Conservation (phyloP, 164 flowering plant species). For the Malania oleifera region DNA sequence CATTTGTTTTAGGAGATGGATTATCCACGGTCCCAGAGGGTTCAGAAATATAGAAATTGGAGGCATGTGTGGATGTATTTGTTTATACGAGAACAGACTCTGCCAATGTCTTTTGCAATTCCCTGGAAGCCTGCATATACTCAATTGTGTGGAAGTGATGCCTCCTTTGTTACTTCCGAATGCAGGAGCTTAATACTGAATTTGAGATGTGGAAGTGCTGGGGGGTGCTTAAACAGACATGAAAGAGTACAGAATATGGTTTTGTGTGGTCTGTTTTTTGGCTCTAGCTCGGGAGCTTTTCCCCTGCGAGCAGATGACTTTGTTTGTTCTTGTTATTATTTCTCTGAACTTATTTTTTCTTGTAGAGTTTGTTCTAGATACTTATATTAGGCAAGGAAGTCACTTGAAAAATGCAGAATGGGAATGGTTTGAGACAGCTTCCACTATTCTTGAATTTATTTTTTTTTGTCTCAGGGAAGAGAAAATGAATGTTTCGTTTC, state of each 20-base stretch:
- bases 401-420: conserved; percentile 16
- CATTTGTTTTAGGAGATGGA: conserved; percentile 36
- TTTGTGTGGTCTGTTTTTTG: conserved; percentile 22
- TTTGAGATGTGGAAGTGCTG: not conserved
- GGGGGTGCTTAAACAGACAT: conserved; percentile 18
- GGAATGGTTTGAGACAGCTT: conserved; percentile 14
- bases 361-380: conserved; percentile 41
- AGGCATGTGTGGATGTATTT: conserved; percentile 2
- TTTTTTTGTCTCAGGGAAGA: too few relatives aligned
- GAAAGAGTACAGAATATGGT: conserved; percentile 10
- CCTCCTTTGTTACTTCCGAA: too few relatives aligned
- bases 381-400: conserved; percentile 23
- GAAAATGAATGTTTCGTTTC: too few relatives aligned
- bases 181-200: too few relatives aligned
- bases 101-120: conserved; percentile 15
- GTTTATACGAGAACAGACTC: conserved; percentile 4
- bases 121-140: not conserved
- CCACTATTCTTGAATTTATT: conserved; percentile 10
- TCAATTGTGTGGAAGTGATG: too few relatives aligned
- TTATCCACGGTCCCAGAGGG: conserved; percentile 48
- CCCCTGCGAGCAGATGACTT: conserved; percentile 22
- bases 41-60: conserved; percentile 31
- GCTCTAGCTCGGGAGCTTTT: conserved; percentile 19
- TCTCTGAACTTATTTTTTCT: conserved; percentile 28
- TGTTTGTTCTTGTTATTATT: conserved; percentile 38